phyloP scores from a whole-genome alignment of 805 yeast genomes.

The Saccharomycopsis babjevae region DNA sequence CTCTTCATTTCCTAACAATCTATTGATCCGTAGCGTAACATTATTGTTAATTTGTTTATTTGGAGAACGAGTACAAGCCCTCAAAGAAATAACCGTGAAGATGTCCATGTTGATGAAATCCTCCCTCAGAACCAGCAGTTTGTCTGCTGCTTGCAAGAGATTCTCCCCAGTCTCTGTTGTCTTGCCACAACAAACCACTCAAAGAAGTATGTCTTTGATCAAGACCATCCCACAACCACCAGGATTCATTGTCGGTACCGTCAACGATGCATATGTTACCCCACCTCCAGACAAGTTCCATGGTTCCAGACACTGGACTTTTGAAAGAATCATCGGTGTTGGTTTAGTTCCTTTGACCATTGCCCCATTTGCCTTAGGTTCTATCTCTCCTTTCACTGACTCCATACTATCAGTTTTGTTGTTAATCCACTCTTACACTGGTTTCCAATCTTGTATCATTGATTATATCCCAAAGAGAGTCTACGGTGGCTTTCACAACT shows the following conservation, averaged over 20 bases:
- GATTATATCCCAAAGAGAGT: slow-evolving; percentile 87
- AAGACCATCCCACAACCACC: slow-evolving; percentile 73
- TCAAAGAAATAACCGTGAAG: neutral
- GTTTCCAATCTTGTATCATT: slow-evolving; percentile 82
- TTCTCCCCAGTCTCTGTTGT: slow-evolving; percentile 5
- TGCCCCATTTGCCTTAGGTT: slow-evolving; percentile 69
- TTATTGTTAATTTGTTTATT: no score
- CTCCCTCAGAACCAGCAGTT: neutral
- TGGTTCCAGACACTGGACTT: slow-evolving; percentile 92
- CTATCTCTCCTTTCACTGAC: slow-evolving; percentile 60
- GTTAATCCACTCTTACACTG: slow-evolving; percentile 73
- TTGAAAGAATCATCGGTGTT: slow-evolving; percentile 63
- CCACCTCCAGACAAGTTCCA: slow-evolving; percentile 57
- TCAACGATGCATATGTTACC: slow-evolving; percentile 72
- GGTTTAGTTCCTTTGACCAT: slow-evolving; percentile 69
- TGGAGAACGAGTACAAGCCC: no score
- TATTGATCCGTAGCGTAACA: no score
- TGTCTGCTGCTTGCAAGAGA: neutral
- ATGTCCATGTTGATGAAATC: neutral
- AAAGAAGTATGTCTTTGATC: slow-evolving; percentile 36
- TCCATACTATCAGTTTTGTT: slow-evolving; percentile 55
- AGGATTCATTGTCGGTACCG: slow-evolving; percentile 85
- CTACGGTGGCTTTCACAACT: slow-evolving; percentile 65
- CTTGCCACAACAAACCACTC: slow-evolving; percentile 19
- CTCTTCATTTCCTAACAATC: no score